phyloP scores from a whole-genome alignment of 352 stramenopile genomes.

The Globisporangium cystogenes region DNA sequence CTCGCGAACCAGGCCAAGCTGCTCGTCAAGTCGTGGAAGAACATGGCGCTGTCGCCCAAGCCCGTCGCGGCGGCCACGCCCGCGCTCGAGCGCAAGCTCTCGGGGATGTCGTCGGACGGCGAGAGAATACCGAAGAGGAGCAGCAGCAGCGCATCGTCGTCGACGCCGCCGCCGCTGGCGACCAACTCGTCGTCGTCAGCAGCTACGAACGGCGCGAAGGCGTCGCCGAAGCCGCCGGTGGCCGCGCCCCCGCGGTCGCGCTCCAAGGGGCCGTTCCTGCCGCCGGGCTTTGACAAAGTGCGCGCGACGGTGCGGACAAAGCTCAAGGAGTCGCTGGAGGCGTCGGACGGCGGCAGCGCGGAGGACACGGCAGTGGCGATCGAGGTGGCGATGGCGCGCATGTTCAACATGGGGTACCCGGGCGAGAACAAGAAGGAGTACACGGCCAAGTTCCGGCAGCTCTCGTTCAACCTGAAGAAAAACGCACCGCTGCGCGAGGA shows the following conservation, averaged over 20 bases:
- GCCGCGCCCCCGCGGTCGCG: neutral
- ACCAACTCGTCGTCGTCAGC: conserved; percentile 4
- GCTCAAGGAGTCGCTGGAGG: conserved; percentile 67
- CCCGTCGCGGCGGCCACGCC: conserved; percentile 3
- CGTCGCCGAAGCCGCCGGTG: neutral
- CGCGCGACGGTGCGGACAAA: conserved; percentile 76
- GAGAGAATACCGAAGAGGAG: conserved; percentile 26
- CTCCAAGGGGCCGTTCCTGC: conserved; percentile 40
- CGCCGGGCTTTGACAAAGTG: conserved; percentile 63
- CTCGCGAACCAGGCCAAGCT: conserved; percentile 67
- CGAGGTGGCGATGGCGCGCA: conserved; percentile 71
- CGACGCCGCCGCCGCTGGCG: conserved; percentile 6
- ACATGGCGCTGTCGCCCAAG: conserved; percentile 69
- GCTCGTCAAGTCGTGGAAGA: conserved; percentile 88
- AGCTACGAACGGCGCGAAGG: conserved; percentile 22
- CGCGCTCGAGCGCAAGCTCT: conserved; percentile 24
- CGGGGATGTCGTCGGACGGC: conserved; percentile 19
- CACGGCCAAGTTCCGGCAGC: conserved; percentile 80
- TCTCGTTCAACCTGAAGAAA: conserved; percentile 92
- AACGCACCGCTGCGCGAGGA: conserved; percentile 77
- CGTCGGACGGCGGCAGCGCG: conserved; percentile 38
- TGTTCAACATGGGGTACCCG: conserved; percentile 60
- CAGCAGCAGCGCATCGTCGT: neutral
- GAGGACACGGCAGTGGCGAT: conserved; percentile 56
- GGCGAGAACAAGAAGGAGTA: conserved; percentile 87